Conservation (phyloP, 352 stramenopile genomes). For the Globisporangium abappressorium region DNA sequence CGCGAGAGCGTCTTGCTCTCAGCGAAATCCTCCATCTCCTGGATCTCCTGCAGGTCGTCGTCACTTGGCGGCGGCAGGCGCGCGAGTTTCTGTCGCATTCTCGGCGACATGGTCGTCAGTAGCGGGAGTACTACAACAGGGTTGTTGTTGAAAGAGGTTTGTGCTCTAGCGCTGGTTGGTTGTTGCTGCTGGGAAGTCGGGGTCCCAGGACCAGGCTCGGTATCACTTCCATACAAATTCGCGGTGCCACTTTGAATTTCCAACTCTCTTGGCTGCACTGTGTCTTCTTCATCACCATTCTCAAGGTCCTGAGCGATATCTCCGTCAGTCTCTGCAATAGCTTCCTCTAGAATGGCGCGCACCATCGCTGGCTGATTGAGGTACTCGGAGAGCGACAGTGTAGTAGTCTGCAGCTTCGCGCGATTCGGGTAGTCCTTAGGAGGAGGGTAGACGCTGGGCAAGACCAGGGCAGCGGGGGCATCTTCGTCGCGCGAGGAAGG, state of each 20-base stretch:
- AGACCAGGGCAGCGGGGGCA: neutral
- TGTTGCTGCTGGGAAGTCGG: neutral
- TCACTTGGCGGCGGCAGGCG: constrained; percentile 32
- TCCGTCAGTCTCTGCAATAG: neutral
- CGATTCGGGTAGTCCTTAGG: neutral
- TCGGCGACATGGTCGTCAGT: constrained; percentile 45
- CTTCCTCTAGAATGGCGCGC: constrained; percentile 26
- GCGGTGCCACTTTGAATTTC: neutral
- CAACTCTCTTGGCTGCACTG: neutral
- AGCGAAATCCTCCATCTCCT: constrained; percentile 39
- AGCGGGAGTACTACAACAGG: constrained; percentile 27
- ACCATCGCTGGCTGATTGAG: constrained; percentile 44
- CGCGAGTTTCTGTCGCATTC: constrained; percentile 40
- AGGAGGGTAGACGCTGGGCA: constrained; percentile 1
- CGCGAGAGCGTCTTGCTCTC: constrained; percentile 23
- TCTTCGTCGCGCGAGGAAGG: constrained; percentile 38
- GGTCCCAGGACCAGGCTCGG: neutral
- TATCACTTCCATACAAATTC: neutral
- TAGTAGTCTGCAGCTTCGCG: neutral
- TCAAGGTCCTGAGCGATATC: neutral
- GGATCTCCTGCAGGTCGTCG: constrained; percentile 36
- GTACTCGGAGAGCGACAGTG: constrained; percentile 34
- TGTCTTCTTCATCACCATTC: neutral
- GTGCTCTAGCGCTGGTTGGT: neutral
- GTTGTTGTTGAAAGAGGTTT: neutral